Percentiles rank a stretch among this genome's conserved stretches.
phyloP scores from a whole-genome alignment of 108 stramenopile species.

The Pseudonitzschia delicatissima region DNA sequence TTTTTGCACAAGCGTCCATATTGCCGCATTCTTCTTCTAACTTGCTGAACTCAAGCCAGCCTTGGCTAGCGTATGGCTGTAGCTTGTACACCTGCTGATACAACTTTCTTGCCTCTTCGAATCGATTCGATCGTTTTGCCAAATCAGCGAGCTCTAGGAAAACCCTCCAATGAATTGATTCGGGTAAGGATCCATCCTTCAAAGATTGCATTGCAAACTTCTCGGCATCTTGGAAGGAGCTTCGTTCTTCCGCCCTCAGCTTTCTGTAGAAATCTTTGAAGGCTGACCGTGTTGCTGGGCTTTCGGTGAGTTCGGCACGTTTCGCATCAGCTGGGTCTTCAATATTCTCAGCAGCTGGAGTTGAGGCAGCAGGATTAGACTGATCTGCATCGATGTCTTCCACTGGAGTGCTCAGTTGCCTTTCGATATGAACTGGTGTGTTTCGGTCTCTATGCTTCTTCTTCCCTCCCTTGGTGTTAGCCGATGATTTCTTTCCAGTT shows the following conservation, averaged over 20 bases:
- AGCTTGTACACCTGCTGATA: conserved; percentile 81
- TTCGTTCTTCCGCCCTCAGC: conserved; percentile 52
- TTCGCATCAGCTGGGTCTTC: conserved; percentile 42
- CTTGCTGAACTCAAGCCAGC: conserved; percentile 96
- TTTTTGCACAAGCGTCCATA: conserved; percentile 54
- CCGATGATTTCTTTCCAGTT: conserved; percentile 1
- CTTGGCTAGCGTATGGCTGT: conserved; percentile 87
- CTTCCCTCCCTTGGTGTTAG: conserved; percentile 18
- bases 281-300: conserved; percentile 38
- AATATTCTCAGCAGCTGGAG: background rate
- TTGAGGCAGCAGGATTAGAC: background rate
- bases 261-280: conserved; percentile 72
- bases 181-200: conserved; percentile 42
- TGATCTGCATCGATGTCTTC: conserved; percentile 8
- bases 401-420: background rate
- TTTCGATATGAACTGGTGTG: conserved; percentile 7
- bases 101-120: conserved; percentile 69
- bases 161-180: conserved; percentile 70
- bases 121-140: conserved; percentile 70
- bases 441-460: conserved; percentile 18
- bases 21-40: conserved; percentile 95
- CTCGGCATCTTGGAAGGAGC: conserved; percentile 55
- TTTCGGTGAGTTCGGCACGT: conserved; percentile 55
- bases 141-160: conserved; percentile 82
- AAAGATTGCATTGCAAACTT: conserved; percentile 51